Percentiles rank a stretch among this genome's conserved stretches.
These are phyloP conservation scores for Pestalotiopsis sp. DNA, from an alignment of 2,329 filamentous ascomycete genomes.

Conservation along the genomic window DNA sequence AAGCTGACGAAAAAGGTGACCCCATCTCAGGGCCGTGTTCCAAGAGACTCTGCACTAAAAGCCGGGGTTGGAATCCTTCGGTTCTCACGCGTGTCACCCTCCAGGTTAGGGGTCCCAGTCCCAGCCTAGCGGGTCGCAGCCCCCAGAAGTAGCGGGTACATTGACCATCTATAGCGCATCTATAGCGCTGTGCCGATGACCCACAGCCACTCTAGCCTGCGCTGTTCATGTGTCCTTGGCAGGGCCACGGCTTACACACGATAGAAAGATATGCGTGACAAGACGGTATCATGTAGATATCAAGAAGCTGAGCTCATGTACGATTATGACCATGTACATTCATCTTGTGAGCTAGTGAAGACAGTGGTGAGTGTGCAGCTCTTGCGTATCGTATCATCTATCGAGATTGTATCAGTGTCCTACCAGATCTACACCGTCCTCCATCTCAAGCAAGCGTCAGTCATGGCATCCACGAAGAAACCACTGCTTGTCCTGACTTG, in stretches of 20 bases:
- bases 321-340: not conserved
- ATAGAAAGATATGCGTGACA: not conserved
- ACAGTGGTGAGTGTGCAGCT: not conserved
- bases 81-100: not conserved
- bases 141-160: no score
- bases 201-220: no score
- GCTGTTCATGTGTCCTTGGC: not conserved
- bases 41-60: not conserved
- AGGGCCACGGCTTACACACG: not conserved
- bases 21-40: not conserved
- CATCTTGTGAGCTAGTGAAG: not conserved
- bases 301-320: not conserved
- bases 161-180: no score
- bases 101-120: not conserved
- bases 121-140: no score
- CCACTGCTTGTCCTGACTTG: conserved; percentile 12
- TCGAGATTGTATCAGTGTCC: not conserved
- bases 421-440: not conserved
- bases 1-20: not conserved
- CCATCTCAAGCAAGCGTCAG: not conserved
- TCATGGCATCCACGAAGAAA: conserved; percentile 3
- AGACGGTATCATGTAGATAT: not conserved
- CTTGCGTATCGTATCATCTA: not conserved
- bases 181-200: no score
- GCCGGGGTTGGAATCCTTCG: not conserved